phyloP scores from a whole-genome alignment of 2,329 filamentous ascomycete genomes.

The Neoscytalidium dimidiatum region DNA sequence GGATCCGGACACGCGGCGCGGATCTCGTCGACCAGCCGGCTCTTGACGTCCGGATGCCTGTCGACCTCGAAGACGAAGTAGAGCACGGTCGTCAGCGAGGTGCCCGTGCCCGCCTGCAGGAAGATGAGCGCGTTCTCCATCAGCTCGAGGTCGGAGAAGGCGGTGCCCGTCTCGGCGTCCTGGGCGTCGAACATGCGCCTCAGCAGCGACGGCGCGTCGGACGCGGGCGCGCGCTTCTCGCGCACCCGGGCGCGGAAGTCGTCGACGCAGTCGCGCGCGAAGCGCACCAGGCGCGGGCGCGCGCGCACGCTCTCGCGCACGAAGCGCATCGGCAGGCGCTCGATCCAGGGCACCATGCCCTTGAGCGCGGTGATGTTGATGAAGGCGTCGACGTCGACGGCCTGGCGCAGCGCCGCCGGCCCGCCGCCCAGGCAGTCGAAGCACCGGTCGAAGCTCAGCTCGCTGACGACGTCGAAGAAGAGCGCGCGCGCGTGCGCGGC shows the following conservation, averaged over 20 bases:
- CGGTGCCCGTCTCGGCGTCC: neutral
- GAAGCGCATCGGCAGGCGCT: constrained; percentile 6
- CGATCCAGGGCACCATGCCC: neutral
- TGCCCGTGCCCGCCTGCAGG: neutral
- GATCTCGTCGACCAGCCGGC: neutral
- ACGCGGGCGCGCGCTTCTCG: neutral
- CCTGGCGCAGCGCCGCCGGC: neutral
- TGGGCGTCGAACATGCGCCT: neutral
- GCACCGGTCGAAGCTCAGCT: neutral
- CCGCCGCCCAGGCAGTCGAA: neutral
- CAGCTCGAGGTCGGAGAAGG: neutral
- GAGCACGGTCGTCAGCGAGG: neutral
- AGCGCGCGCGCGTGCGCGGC: neutral
- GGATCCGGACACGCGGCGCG: neutral
- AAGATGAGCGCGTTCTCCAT: neutral
- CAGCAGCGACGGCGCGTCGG: neutral
- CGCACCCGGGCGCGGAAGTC: neutral
- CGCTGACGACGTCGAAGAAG: neutral
- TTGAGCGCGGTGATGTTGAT: neutral
- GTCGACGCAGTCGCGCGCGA: neutral
- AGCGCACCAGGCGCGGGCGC: neutral
- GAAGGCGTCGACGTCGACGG: neutral
- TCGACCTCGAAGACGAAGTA: neutral
- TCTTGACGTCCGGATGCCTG: neutral
- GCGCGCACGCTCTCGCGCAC: neutral